Conservation (phyloP, 2,329 filamentous ascomycete species). For the Peltaster fructicola region DNA sequence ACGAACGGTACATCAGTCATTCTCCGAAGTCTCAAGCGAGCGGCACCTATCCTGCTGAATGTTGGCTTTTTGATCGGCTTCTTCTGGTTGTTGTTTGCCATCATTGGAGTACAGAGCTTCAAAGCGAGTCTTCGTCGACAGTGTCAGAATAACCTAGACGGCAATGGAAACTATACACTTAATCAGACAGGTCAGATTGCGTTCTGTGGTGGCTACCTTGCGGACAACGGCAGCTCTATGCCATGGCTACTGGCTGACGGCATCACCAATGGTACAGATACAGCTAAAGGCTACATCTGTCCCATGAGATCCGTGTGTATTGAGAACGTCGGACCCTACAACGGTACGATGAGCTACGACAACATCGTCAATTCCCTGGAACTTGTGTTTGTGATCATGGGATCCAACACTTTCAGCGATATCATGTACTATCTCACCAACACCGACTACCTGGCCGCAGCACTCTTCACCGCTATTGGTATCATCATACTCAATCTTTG, state of each 20-base stretch:
- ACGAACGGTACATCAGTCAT: slow-evolving; percentile 94
- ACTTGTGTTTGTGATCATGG: slow-evolving; percentile 95
- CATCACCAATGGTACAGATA: slow-evolving; percentile 27
- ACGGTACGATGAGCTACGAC: slow-evolving; percentile 82
- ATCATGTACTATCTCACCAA: slow-evolving; percentile 86
- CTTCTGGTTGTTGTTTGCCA: slow-evolving; percentile 95
- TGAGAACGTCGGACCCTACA: slow-evolving; percentile 60
- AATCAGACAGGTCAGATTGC: slow-evolving; percentile 37
- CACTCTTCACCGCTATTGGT: slow-evolving; percentile 52
- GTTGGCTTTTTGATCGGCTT: slow-evolving; percentile 90
- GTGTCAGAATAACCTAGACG: slow-evolving; percentile 36
- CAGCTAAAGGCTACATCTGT: slow-evolving; percentile 73
- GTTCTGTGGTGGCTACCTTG: slow-evolving; percentile 73
- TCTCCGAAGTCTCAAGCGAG: slow-evolving; percentile 84
- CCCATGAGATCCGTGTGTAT: slow-evolving; percentile 70
- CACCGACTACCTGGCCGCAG: slow-evolving; percentile 75
- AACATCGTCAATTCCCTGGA: slow-evolving; percentile 85
- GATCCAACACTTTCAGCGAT: slow-evolving; percentile 89
- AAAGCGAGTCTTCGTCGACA: slow-evolving; percentile 32
- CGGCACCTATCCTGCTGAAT: slow-evolving; percentile 75
- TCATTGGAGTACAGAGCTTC: slow-evolving; percentile 92
- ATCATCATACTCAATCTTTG: slow-evolving; percentile 91
- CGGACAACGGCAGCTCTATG: slow-evolving; percentile 35
- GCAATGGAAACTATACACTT: slow-evolving; percentile 35
- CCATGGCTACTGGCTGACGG: slow-evolving; percentile 53